Evolutionary conservation across 345 rosid species (phyloP).

Genomic region (Tarenaya hassleriana): DNA sequence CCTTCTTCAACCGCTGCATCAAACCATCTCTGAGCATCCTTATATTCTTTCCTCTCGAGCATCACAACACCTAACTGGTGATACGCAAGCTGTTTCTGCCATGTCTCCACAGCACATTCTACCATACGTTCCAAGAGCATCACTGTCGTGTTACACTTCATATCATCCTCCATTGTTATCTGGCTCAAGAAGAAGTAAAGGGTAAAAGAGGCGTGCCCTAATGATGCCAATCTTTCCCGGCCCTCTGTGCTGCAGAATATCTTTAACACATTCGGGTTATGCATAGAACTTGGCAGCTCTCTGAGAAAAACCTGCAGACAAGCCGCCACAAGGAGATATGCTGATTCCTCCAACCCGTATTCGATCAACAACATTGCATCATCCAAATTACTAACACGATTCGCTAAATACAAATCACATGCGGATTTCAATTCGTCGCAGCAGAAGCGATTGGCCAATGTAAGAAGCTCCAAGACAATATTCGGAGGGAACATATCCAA

Average conservation of each 20-base stretch:
- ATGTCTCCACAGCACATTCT: conserved; percentile 56
- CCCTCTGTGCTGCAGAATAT: conserved; percentile 59
- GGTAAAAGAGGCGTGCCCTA: conserved; percentile 74
- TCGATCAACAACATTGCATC: conserved; percentile 65
- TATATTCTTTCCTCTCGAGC: conserved; percentile 82
- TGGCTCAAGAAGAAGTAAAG: conserved; percentile 77
- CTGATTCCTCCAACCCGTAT: conserved; percentile 72
- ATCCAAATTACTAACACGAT: conserved; percentile 48
- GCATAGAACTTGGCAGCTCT: conserved; percentile 67
- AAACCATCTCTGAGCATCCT: conserved; percentile 84
- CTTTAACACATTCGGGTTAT: conserved; percentile 52
- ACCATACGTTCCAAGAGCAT: conserved; percentile 80
- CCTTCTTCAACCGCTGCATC: conserved; percentile 63
- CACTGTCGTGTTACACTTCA: conserved; percentile 79
- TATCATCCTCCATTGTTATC: conserved; percentile 70
- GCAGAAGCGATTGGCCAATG: conserved; percentile 74
- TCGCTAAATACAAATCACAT: conserved; percentile 68
- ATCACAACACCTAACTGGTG: conserved; percentile 85
- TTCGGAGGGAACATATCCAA: conserved; percentile 40
- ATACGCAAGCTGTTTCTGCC: conserved; percentile 83
- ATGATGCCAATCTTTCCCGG: conserved; percentile 49
- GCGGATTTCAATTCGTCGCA: conserved; percentile 76
- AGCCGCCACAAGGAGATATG: conserved; percentile 73
- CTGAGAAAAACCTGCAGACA: conserved; percentile 82
- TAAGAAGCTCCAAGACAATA: conserved; percentile 66